Base-by-base conservation (phyloP, 352 stramenopile genomes). In the Globisporangium ultimum region DNA sequence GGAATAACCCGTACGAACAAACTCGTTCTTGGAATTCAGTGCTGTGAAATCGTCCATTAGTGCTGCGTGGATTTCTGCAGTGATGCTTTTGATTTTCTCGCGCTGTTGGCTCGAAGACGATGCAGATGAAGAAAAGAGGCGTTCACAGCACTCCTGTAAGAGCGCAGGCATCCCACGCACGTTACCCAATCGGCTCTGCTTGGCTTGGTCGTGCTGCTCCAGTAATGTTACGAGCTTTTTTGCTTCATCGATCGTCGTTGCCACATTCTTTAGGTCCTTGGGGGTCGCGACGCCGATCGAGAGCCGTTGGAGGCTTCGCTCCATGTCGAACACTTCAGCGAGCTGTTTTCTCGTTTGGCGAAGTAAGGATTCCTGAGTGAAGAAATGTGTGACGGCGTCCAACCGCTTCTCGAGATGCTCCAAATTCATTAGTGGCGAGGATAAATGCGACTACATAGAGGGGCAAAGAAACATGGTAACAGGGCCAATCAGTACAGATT, bases 221-320 rank as follows among this genome's bases (percentile, higher is more conserved):
- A 85, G 40, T 36, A 78, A 42, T 3, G 68, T 34, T 15, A 71
- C 67, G 32, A 89, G 68, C 9, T 58, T 50, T 21, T 64, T 68
- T 11, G 76, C 80, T 61, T 88, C 72, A n/a, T 67, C 53, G 17
- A 90, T 77, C 0, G 78, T 87, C 34, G 68, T 62, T 12, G 78
- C 77, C 28, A 90, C 76, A 55, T 84, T 87, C 41, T 87, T 84
- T 0, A 92, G 62, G 58, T 92, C 78, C 48, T 87, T 90, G 2
- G 83, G 83, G 1, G 80, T 90, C 12, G 76, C 83, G 0, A 72
- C 65, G 10, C 76, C 64, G 28, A 84, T 72, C 3, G 77, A 81
- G n/a, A 90, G 57, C 7, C 83, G 77, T 61, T 88, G 80, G 5
- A 92, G 58, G 40, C 80, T 90, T 5, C 83, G 66, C 48, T 92